Evolutionary conservation across 495 filamentous ascomycete genomes (phyloP), one percentile per base, ranked within the genome.

Genomic region (Neurospora sp.): DNA sequence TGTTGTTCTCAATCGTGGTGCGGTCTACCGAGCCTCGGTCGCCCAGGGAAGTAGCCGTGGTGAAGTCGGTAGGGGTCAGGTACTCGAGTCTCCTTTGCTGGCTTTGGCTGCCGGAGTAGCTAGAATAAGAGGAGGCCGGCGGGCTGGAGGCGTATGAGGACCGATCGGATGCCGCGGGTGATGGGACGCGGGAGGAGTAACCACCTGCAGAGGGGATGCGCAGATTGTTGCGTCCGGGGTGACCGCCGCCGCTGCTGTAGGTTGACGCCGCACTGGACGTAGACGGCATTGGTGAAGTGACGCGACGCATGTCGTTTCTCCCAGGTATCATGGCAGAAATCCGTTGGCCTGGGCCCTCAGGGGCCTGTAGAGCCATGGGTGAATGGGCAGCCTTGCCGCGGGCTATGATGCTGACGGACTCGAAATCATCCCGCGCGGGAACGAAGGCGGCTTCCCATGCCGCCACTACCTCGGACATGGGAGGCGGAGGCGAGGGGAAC

Each of bases 331-430:
- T 76, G 5, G 81, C 80, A 10, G 83, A 78, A 2, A 80, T 73
- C 38, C 77, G 72, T 42, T 81, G 82, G 31, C 80, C 76, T 36
- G 77, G 73, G 19, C 78, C 77, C 45, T 79, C 70, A n/a, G 75
- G 69, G 19, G 78, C 38, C 40, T 74, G 72, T 39, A 81, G 72
- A 73, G 79, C 84, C 86, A 91, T 89, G 3, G 90, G 84, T 74
- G 86, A 82, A 42, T 89, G 89, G n/a, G 92, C 84, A 5, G 90
- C 88, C 81, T 94, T 97, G 38, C 94, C 94, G 34, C 87, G 86
- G 37, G 89, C 86, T 62, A 98, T 86, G 74, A 86, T 87, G 71
- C 81, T 83, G 73, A 97, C 86, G n/a, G 83, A 86, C 83, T 98
- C 95, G 45, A 93, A 78, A 66, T 97, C 86, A 70, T 87, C 82